A percentile compares a stretch with the other conserved stretches of the same genome.
phyloP scores from a whole-genome alignment of 495 filamentous ascomycete genomes.

The Tuber indicum region DNA sequence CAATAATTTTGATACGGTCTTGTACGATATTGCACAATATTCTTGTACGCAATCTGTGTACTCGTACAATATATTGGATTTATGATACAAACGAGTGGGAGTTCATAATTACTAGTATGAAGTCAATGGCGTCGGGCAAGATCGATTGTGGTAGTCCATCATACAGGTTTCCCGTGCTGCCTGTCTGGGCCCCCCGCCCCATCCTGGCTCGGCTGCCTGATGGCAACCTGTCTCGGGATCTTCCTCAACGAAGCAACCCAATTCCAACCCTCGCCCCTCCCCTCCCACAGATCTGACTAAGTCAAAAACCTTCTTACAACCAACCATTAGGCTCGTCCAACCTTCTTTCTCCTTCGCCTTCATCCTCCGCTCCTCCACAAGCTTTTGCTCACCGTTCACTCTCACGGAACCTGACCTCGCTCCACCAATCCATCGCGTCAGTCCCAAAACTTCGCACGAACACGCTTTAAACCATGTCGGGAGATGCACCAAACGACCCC shows the following conservation, averaged over 20 bases:
- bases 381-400: conserved; percentile 6
- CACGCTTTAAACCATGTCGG: conserved; percentile 46
- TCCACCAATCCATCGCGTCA: not conserved
- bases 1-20: not conserved
- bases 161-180: not conserved
- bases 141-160: not conserved
- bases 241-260: not conserved
- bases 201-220: not conserved
- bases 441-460: not conserved
- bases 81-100: not conserved
- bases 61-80: not conserved
- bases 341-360: conserved; percentile 16
- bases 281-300: conserved; percentile 9
- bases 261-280: conserved; percentile 1
- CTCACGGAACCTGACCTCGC: conserved; percentile 4
- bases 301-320: conserved; percentile 9
- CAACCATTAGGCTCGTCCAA: conserved; percentile 21
- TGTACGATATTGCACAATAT: not conserved
- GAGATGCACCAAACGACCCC: conserved; percentile 44
- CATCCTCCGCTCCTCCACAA: conserved; percentile 18
- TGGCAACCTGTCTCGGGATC: conserved; percentile 1
- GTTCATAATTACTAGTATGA: not conserved
- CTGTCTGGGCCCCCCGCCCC: not conserved
- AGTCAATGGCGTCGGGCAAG: not conserved
- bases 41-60: not conserved